Evolutionary conservation across 73 alveolate species (phyloP), one percentile per base, ranked within the genome.

Genomic region (Paramecium caudatum): DNA sequence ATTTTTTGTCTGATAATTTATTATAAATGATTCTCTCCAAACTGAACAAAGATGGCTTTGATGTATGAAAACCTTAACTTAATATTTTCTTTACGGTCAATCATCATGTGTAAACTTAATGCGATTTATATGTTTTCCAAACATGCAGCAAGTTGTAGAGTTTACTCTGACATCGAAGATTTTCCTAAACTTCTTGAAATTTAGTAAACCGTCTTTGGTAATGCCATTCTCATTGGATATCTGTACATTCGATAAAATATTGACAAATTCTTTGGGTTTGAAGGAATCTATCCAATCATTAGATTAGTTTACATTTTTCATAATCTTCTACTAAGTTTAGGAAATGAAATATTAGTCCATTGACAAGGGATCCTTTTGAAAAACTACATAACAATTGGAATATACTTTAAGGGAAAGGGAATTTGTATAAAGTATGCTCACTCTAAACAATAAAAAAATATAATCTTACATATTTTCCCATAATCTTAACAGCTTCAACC

Each of bases 1-100:
- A 74, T 74, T 74, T 74, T 43, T 74, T 74, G 43, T 74, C 88
- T 74, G 88, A 74, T 19, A 74, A 16, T 21, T 74, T 74, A 3
- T 74, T 41, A 13, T 74, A 74, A 15, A 74, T 74, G 4, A 74
- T 27, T 23, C 88, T 74, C 43, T 74, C 43, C 25, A 45, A 37
- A 41, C 88, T 45, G 43, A 74, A 37, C 45, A 74, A 36, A 7
- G 88, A 41, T 15, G 39, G 88, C 12, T 41, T 74, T 16, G 36
- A 43, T 1, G 68, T 43, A 13, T 74, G 39, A 12, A 9, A 74
- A 4, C 46, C 68, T 74, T 15, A 43, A 39, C 1, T 21, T 15
- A 4, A 16, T 19, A 74, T 16, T 39, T 21, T 10, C 8, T 13
- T 65, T 74, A 74, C 88, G 43, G 21, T 74, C 88, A 5, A 74